phyloP scores from a whole-genome alignment of 1,284 basidiomycete genomes.

The Apiotrichum gracile region DNA sequence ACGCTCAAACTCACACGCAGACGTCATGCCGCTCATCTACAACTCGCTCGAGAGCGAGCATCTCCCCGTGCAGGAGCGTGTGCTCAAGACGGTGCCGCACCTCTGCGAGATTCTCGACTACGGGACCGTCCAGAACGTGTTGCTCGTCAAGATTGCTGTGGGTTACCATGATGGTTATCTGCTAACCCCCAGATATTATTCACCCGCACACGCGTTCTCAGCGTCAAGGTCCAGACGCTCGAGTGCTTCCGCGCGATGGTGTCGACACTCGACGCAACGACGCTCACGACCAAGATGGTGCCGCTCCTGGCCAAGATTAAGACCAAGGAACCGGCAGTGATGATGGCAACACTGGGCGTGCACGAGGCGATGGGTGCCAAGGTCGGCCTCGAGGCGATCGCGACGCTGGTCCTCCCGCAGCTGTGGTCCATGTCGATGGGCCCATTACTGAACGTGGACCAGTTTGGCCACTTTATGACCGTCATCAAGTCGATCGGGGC shows the following conservation, averaged over 20 bases:
- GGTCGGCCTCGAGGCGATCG: conserved; percentile 89
- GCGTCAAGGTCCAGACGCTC: conserved; percentile 83
- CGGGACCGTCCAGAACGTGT: conserved; percentile 74
- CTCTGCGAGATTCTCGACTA: conserved; percentile 92
- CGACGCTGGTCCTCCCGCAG: conserved; percentile 86
- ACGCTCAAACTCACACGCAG: conserved; percentile 51
- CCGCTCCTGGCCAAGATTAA: conserved; percentile 90
- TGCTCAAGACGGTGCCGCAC: conserved; percentile 74
- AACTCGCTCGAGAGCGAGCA: conserved; percentile 92
- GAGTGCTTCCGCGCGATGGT: conserved; percentile 88
- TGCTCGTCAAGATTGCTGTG: conserved; percentile 83
- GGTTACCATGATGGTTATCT: conserved; percentile 34
- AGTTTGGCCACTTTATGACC: conserved; percentile 85
- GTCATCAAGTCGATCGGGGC: conserved; percentile 45
- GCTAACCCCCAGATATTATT: conserved; percentile 64
- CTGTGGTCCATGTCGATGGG: conserved; percentile 95
- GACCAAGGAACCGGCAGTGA: conserved; percentile 89
- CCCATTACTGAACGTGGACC: conserved; percentile 78
- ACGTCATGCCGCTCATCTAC: conserved; percentile 91
- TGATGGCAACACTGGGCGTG: conserved; percentile 88
- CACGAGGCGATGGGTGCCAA: conserved; percentile 96
- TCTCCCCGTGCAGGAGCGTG: conserved; percentile 81
- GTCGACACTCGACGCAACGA: conserved; percentile 83
- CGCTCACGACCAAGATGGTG: conserved; percentile 89
- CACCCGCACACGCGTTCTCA: conserved; percentile 76